Base-by-base conservation (phyloP, 192 early-diverging fungal species). In the Coemansia erecta region DNA sequence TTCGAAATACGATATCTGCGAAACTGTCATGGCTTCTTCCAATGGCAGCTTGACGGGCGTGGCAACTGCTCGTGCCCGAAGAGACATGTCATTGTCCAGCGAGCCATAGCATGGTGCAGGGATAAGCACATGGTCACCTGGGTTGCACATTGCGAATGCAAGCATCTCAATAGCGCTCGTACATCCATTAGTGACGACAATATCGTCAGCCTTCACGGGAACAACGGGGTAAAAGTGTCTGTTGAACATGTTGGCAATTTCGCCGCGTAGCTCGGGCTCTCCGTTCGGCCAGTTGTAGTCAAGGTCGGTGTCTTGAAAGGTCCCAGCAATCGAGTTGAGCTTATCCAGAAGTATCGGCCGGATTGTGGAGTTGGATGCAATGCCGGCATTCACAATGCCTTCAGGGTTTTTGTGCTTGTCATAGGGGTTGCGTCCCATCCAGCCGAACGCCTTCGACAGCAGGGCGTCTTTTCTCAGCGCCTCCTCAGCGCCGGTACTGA, bases 341-440 rank as follows among this genome's bases (percentile, higher is more conserved):
- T 88, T 87, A 22, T 83, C 66, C 2, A 82, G 17, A 8, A 93
- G 50, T 8, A 86, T 72, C 0, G 62, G 55, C 45, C 50, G 57
- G 67, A 88, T 86, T 19, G 92, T 82, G 47, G 73, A 57, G 67
- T 94, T 95, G 53, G 90, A 87, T 19, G 93, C 93, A 1, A 89
- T 76, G 35, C 92, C 92, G 1, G 92, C 73, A 53, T 93, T 93
- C 57, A 95, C 78, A 56, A 92, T 85, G 17, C 92, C 93, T 11
- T 49, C 39, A 4, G 85, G 84, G 54, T 92, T 93, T 28, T 48
- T 46, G 10, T 58, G 51, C 23, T 58, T 45, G 58, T 60, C 39
- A 52, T 83, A 87, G 1, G 76, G 54, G 65, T 81, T 70, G 8
- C 63, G 37, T 1, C 17, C 15, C 8, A 76, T 52, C 69, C 60